phyloP scores from a whole-genome alignment of 768 basidiomycete species.

The Suillus cothurnatus region DNA sequence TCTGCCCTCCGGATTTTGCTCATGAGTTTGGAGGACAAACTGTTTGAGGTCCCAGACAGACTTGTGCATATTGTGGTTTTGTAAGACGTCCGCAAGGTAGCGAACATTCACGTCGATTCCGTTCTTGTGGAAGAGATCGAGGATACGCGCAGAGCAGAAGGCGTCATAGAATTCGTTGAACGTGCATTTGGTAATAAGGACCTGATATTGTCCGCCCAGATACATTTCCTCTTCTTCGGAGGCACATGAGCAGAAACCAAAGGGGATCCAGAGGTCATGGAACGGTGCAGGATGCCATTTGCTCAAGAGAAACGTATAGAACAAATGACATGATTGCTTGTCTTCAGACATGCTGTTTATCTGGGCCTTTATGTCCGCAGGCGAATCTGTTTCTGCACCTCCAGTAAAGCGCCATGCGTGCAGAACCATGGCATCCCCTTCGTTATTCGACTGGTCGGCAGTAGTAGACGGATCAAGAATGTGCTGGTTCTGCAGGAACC shows the following conservation, averaged over 20 bases:
- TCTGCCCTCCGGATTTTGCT: background rate
- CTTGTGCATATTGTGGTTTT: background rate
- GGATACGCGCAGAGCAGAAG: conserved; percentile 1
- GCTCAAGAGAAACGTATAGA: conserved; percentile 10
- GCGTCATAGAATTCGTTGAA: conserved; percentile 17
- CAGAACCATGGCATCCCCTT: background rate
- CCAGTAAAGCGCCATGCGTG: conserved; percentile 14
- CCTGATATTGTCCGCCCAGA: background rate
- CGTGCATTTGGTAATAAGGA: conserved; percentile 14
- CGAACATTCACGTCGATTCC: background rate
- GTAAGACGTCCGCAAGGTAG: conserved; percentile 10
- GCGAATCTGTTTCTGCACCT: conserved; percentile 11
- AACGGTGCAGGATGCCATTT: background rate
- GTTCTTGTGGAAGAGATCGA: conserved; percentile 12
- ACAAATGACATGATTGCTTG: conserved; percentile 1
- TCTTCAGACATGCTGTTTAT: background rate
- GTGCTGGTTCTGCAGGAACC: conserved; percentile 39
- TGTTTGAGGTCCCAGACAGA: conserved; percentile 20
- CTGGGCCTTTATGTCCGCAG: background rate
- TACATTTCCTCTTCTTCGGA: conserved; percentile 14
- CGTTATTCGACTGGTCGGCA: background rate
- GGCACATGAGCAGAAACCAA: conserved; percentile 23
- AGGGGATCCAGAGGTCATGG: conserved; percentile 15
- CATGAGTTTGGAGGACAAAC: background rate
- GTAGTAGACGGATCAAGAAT: conserved; percentile 23